These are phyloP conservation scores for Neospermospora avenae DNA, from an alignment of 2,329 filamentous ascomycete genomes.

Conservation along the genomic window DNA sequence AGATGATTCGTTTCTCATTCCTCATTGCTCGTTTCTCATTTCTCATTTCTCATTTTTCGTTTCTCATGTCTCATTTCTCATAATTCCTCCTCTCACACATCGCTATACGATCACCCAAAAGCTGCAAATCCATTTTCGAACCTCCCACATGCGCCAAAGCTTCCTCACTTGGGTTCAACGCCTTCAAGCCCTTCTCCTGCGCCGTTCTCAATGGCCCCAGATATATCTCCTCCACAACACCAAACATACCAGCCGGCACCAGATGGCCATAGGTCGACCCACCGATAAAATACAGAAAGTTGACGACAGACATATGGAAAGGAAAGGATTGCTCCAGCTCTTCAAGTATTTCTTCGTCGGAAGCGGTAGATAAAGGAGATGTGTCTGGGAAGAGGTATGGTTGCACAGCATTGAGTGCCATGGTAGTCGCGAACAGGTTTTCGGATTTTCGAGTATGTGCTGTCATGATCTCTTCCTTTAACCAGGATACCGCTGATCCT, in stretches of 20 bases:
- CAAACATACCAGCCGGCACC: conserved; percentile 54
- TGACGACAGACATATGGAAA: conserved; percentile 57
- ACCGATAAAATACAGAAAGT: conserved; percentile 58
- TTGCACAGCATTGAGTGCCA: conserved; percentile 57
- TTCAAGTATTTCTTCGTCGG: conserved; percentile 44
- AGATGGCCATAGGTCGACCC: conserved; percentile 45
- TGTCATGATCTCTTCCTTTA: conserved; percentile 58
- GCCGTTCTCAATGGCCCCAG: conserved; percentile 50
- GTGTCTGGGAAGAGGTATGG: conserved; percentile 59
- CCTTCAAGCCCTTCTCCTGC: conserved; percentile 34
- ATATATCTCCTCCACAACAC: conserved; percentile 57
- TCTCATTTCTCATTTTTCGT: too few species aligned
- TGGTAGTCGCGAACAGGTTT: conserved; percentile 47
- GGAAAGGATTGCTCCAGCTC: conserved; percentile 50
- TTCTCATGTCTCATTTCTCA: conserved; percentile 15
- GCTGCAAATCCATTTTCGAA: conserved; percentile 23
- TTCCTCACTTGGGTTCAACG: conserved; percentile 8
- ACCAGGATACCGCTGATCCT: conserved; percentile 60
- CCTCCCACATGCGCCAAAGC: conserved; percentile 3
- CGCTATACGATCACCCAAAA: conserved; percentile 30
- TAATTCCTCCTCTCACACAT: conserved; percentile 20
- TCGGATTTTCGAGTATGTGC: conserved; percentile 32
- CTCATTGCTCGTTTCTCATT: conserved; percentile 21
- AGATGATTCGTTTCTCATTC: conserved; percentile 13
- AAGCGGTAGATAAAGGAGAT: conserved; percentile 43